Evolutionary conservation across 2,329 filamentous ascomycete genomes (phyloP), one percentile per base, ranked within the genome.

Genomic region (Fusarium annulatum): DNA sequence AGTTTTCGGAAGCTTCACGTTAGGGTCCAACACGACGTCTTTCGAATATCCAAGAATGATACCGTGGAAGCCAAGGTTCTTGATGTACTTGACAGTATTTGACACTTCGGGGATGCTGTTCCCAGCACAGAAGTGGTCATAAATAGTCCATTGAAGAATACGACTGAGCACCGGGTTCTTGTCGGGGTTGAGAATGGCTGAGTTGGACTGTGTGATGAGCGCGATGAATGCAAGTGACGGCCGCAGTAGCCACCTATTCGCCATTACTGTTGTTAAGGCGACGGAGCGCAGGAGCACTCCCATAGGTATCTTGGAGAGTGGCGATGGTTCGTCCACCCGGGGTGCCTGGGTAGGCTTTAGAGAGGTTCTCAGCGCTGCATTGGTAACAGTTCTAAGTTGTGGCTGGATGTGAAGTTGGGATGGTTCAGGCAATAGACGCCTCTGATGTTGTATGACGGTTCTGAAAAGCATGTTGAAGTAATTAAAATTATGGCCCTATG

Each of bases 61-160:
- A 6, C 88, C 88, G 16, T 84, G 81, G 70, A 85, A 89, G 21
- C 88, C 88, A 26, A 89, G 77, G 0, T 72, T 67, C 72, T 86
- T 87, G 57, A 89, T 85, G 3, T 81, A 80, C 6, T 80, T 76
- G 30, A 87, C 82, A 1, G 84, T 86, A 9, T 78, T 78, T 38
- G 82, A 80, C 4, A 89, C 86, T 62, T 89, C 87, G 2, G 66
- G 61, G 45, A 83, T 81, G 59, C 85, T 88, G 34, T 84, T 84
- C 1, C 88, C 88, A 0, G 87, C 88, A 69, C 88, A 89, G 78
- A 89, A 89, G 52, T 89, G 88, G 65, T 88, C 84, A 73, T 89
- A 89, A 21, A 89, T 81, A 7, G 86, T 76, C 55, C 82, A 79
- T 48, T 85, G 82, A 16, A 89, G 76, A 7, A 87, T 23, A 2